phyloP scores from a whole-genome alignment of 306 rosid genomes.

The Sicyos edulis region DNA sequence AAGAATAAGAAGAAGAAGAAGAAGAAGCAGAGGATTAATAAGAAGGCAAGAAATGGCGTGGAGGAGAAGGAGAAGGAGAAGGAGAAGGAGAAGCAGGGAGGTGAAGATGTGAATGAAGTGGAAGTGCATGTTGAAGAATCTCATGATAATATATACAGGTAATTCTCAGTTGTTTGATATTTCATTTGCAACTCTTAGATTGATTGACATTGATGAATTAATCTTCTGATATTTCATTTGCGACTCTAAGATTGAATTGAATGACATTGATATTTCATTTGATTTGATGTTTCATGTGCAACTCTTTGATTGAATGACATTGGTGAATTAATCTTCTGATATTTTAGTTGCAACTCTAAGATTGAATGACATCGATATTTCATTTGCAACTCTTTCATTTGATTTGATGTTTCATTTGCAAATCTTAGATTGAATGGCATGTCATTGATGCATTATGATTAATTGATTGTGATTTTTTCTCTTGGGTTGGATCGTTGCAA shows the following conservation, averaged over 20 bases:
- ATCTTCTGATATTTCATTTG: too few species aligned
- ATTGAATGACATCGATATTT: background rate
- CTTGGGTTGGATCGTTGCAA: background rate
- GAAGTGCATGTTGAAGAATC: conserved; percentile 27
- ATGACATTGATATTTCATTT: too few species aligned
- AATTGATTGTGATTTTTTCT: background rate
- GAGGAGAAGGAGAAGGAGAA: conserved; percentile 13
- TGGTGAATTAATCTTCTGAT: too few species aligned
- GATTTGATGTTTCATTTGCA: background rate
- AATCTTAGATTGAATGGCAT: background rate
- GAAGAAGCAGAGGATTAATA: conserved; percentile 9
- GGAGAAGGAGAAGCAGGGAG: conserved; percentile 22
- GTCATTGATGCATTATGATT: background rate
- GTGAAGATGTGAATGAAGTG: conserved; percentile 29
- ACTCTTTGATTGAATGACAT: too few species aligned
- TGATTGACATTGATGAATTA: too few species aligned
- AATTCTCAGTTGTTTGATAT: background rate
- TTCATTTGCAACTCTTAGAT: background rate
- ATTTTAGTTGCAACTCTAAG: too few species aligned
- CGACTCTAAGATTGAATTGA: too few species aligned
- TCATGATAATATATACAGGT: conserved; percentile 40
- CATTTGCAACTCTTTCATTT: background rate
- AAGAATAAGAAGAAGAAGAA: conserved; percentile 23
- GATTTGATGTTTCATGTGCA: too few species aligned
- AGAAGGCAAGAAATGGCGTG: conserved; percentile 26